Base-by-base conservation (phyloP, 306 rosid genomes). In the Quercus alba region DNA sequence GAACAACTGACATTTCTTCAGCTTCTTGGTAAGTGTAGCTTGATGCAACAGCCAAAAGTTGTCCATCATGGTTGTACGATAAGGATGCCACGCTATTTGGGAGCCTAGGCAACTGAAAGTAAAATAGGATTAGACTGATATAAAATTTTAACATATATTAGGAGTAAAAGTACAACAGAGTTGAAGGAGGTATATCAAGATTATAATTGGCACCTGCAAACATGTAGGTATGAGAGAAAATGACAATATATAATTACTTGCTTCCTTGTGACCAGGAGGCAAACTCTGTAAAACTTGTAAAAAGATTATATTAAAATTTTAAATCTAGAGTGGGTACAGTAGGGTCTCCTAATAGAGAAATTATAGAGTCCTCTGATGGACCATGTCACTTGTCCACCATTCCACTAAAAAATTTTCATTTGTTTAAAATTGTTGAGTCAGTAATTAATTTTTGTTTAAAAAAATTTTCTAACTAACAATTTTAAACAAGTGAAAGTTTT, bases 41-140 rank as follows among this genome's bases (percentile, higher is more conserved):
- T 59, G 99, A 91, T 83, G 99, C 97, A 78, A 93, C 91, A 26
- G 96, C 97, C 79, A 94, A 80, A 74, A 92, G 81, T 68, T 87
- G 81, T 57, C 98, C 97, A 52, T 6, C 75, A n/a, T 86, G 90
- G 84, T 91, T 90, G 88, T 86, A 85, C 6, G 93, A 86, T 73
- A 94, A 81, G 66, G 98, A 90, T 70, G 96, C 91, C 78, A 93
- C 88, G 41, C 97, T 90, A 84, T 91, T 91, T 78, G 93, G 89
- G 85, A 55, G 85, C 72, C 64, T 90, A 6, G 91, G 94, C 81
- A 94, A 84, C 98, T 90, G 84, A 84, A 78, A 85, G 78, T 71
- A 79, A 62, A 78, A 44, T 69, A 49, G 64, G 31, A 56, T 76
- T 31, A 69, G 55, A 80, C 57, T 23, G 38, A 57, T 56, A 41